Percentiles rank a stretch among this genome's conserved stretches.
Evolutionary conservation across 306 rosid genomes (phyloP).

Genomic region (Dalbergia cochinchinensis): DNA sequence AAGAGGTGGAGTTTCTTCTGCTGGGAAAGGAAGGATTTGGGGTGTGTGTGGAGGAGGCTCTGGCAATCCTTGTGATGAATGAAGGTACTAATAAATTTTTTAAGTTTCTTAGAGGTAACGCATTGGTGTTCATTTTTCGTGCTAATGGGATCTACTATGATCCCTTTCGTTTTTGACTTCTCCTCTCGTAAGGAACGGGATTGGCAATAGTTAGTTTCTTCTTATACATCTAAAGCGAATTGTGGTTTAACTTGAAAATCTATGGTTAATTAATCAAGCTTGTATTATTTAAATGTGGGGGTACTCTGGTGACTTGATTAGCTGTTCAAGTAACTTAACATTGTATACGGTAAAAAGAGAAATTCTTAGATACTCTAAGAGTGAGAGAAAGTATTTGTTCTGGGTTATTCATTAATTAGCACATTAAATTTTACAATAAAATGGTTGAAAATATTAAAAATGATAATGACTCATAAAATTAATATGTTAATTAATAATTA

Average conservation of each 20-base stretch:
- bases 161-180: slow-evolving; percentile 62
- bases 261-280: neutral
- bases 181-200: slow-evolving; percentile 37
- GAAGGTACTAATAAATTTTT: slow-evolving; percentile 40
- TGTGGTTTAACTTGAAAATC: neutral
- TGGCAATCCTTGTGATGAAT: neutral
- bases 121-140: slow-evolving; percentile 58
- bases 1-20: neutral
- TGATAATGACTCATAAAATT: too few relatives aligned
- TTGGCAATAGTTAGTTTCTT: neutral
- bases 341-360: too few relatives aligned
- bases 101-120: slow-evolving; percentile 61
- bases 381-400: too few relatives aligned
- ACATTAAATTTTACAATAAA: too few relatives aligned
- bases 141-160: slow-evolving; percentile 44
- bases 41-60: neutral
- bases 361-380: too few relatives aligned
- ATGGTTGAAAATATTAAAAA: too few relatives aligned
- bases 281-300: too few relatives aligned
- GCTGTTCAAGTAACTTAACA: neutral
- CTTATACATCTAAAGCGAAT: neutral
- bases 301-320: neutral
- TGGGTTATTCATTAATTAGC: too few relatives aligned
- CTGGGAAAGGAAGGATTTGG: neutral
- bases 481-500: too few relatives aligned